A percentile compares a stretch with the other conserved stretches of the same genome.
Evolutionary conservation across 2,329 filamentous ascomycete genomes (phyloP).

Genomic region (Ustulina deusta): DNA sequence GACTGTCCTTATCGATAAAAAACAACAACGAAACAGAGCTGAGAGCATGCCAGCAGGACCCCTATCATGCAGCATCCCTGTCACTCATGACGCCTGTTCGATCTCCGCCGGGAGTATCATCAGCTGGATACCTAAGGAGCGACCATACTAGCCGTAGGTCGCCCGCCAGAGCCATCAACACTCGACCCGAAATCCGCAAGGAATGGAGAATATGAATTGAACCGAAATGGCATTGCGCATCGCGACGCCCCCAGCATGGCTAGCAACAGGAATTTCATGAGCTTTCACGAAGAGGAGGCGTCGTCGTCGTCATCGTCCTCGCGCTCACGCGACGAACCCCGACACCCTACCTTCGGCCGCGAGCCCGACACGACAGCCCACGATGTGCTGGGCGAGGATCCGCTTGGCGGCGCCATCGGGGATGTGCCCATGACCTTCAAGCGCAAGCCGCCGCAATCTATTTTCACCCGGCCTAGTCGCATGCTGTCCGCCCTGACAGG

Average conservation of each 20-base stretch:
- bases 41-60: constrained; percentile 5
- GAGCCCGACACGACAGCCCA: constrained; percentile 48
- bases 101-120: constrained; percentile 1
- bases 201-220: constrained; percentile 22
- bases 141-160: no score
- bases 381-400: constrained; percentile 65
- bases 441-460: constrained; percentile 69
- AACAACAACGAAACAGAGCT: background rate
- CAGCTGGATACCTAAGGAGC: constrained; percentile 9
- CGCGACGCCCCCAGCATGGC: constrained; percentile 46
- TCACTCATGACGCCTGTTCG: constrained; percentile 9
- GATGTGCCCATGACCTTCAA: constrained; percentile 74
- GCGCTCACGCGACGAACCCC: constrained; percentile 42
- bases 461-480: constrained; percentile 60
- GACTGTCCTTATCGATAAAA: constrained; percentile 27
- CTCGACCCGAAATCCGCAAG: background rate
- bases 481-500: constrained; percentile 63
- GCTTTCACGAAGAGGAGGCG: constrained; percentile 44
- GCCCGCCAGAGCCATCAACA: background rate
- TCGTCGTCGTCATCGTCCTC: constrained; percentile 48
- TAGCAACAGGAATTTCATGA: constrained; percentile 49
- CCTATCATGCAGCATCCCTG: constrained; percentile 30
- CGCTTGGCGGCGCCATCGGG: constrained; percentile 62
- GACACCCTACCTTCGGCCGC: constrained; percentile 51
- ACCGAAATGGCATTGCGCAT: constrained; percentile 49